A percentile compares a stretch with the other conserved stretches of the same genome.
phyloP scores from a whole-genome alignment of 495 filamentous ascomycete species.

The Mytilinidion resinicola region DNA sequence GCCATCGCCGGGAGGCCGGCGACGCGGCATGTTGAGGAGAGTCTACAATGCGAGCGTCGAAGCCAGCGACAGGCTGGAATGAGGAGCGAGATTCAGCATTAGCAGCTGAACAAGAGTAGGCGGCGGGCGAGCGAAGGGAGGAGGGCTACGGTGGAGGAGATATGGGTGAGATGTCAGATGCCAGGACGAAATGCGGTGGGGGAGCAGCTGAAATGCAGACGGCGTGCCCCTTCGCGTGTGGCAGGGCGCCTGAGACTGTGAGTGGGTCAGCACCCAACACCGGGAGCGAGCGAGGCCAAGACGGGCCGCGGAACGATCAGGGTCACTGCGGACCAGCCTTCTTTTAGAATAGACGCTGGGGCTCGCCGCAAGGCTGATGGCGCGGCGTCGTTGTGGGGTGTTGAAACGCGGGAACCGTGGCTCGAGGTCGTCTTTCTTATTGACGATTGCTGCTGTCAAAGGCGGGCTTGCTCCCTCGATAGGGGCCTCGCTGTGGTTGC shows the following conservation, averaged over 20 bases:
- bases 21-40: conserved; percentile 26
- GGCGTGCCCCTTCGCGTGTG: neutral
- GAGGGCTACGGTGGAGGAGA: conserved; percentile 5
- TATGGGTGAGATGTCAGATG: conserved; percentile 4
- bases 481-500: too few relatives aligned
- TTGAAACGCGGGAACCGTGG: too few relatives aligned
- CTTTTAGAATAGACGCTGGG: too few relatives aligned
- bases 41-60: conserved; percentile 16
- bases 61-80: conserved; percentile 15
- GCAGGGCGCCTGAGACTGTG: neutral
- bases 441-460: too few relatives aligned
- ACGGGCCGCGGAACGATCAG: too few relatives aligned
- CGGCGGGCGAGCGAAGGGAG: neutral
- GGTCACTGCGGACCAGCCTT: too few relatives aligned
- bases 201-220: conserved; percentile 13
- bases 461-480: too few relatives aligned
- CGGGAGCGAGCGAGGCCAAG: too few relatives aligned
- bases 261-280: neutral
- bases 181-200: conserved; percentile 14
- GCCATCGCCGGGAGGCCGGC: conserved; percentile 35
- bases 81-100: conserved; percentile 21
- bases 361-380: too few relatives aligned
- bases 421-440: too few relatives aligned
- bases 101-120: conserved; percentile 4
- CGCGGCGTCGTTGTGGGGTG: too few relatives aligned